These are phyloP conservation scores for Pseudogymnoascus sp. DNA, from an alignment of 2,329 filamentous ascomycete genomes.

Conservation along the genomic window DNA sequence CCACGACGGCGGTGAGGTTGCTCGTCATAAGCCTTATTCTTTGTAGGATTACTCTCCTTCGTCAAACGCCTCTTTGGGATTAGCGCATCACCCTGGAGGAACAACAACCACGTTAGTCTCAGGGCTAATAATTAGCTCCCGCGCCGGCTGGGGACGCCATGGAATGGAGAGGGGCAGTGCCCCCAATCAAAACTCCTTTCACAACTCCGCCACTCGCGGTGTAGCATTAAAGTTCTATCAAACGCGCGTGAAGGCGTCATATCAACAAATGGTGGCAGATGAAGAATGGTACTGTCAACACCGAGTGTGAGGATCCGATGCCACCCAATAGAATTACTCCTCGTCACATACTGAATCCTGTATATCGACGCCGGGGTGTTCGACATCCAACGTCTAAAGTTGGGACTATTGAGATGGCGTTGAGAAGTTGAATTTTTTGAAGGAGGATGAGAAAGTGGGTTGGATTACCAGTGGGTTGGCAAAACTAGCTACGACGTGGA, in stretches of 20 bases:
- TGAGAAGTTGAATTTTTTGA: background rate
- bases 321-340: background rate
- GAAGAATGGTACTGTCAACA: background rate
- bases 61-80: background rate
- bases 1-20: background rate
- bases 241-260: background rate
- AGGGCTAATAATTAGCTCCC: background rate
- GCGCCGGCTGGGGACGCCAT: background rate
- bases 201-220: background rate
- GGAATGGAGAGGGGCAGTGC: background rate
- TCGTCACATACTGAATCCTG: background rate
- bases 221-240: background rate
- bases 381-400: no score
- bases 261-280: background rate
- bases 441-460: background rate
- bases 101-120: background rate
- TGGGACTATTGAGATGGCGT: no score
- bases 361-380: background rate
- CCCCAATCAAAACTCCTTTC: background rate
- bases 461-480: background rate
- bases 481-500: background rate
- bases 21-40: background rate
- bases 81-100: background rate
- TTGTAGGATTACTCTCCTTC: background rate
- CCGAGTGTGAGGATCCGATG: background rate